phyloP scores from a whole-genome alignment of 495 filamentous ascomycete species.

The Thozetella sp. region DNA sequence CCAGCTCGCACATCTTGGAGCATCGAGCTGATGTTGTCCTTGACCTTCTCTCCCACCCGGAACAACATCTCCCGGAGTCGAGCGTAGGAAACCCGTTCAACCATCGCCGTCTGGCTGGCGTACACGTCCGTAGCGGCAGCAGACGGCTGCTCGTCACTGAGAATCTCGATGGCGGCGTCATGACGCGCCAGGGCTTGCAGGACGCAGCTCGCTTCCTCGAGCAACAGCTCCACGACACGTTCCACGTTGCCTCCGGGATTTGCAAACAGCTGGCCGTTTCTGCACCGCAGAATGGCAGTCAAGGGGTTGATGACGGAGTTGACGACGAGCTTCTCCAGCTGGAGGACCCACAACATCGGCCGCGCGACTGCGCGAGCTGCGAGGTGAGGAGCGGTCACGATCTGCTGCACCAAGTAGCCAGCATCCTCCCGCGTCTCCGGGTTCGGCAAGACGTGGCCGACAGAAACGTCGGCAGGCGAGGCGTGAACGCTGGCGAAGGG shows the following conservation, averaged over 20 bases:
- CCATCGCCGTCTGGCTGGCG: constrained; percentile 55
- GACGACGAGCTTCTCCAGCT: constrained; percentile 65
- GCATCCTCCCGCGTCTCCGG: neutral
- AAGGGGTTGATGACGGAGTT: constrained; percentile 83
- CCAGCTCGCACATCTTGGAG: constrained; percentile 69
- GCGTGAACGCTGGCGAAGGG: constrained; percentile 67
- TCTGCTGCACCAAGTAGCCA: constrained; percentile 19
- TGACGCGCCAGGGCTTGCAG: constrained; percentile 44
- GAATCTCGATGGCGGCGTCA: constrained; percentile 20
- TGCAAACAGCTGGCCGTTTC: constrained; percentile 73
- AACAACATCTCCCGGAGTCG: constrained; percentile 22
- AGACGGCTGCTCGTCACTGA: constrained; percentile 1
- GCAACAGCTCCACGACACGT: constrained; percentile 49
- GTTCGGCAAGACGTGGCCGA: constrained; percentile 26
- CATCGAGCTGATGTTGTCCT: constrained; percentile 77
- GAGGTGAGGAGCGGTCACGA: constrained; percentile 33
- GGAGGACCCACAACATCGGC: constrained; percentile 53
- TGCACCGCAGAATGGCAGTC: constrained; percentile 69
- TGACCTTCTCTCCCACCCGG: constrained; percentile 59
- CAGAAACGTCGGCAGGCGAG: constrained; percentile 52
- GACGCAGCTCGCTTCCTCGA: constrained; percentile 68
- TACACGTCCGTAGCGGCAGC: constrained; percentile 14
- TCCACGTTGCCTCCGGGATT: constrained; percentile 55
- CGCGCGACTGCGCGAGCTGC: constrained; percentile 41
- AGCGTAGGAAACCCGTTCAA: constrained; percentile 22